These are phyloP conservation scores for Serendipita indica DNA, from an alignment of 768 basidiomycete species.

Conservation along the genomic window DNA sequence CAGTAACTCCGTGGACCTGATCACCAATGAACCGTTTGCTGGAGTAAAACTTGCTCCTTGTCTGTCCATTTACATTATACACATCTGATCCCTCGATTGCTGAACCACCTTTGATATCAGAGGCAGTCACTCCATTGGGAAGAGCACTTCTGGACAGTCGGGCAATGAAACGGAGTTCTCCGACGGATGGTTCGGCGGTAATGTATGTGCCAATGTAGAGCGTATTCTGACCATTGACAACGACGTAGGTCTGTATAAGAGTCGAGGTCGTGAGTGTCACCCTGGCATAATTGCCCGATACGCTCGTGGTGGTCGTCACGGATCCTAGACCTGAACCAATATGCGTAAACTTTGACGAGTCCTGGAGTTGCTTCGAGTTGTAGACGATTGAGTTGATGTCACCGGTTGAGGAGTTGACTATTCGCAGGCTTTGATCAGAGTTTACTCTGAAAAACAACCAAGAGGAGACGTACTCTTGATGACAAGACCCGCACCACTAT, in stretches of 20 bases:
- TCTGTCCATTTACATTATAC: constrained; percentile 30
- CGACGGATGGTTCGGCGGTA: constrained; percentile 33
- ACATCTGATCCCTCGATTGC: constrained; percentile 37
- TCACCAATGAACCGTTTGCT: constrained; percentile 34
- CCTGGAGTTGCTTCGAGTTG: constrained; percentile 34
- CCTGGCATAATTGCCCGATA: constrained; percentile 28
- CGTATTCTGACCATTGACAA: constrained; percentile 30
- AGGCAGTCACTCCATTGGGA: constrained; percentile 26
- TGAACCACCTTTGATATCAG: constrained; percentile 30
- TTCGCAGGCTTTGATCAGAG: no score
- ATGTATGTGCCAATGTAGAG: constrained; percentile 34
- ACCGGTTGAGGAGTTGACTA: constrained; percentile 30
- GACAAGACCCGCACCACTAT: constrained; percentile 32
- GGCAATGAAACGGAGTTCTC: constrained; percentile 35
- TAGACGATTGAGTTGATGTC: constrained; percentile 33
- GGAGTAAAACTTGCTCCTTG: constrained; percentile 29
- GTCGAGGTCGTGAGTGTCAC: constrained; percentile 32
- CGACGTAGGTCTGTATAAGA: constrained; percentile 36
- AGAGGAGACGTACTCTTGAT: constrained; percentile 26
- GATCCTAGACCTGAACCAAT: constrained; percentile 34
- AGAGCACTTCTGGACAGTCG: constrained; percentile 29
- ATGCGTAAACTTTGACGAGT: constrained; percentile 31
- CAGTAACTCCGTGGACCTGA: constrained; percentile 36
- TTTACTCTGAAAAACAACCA: no score
- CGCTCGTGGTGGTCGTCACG: constrained; percentile 29